Evolutionary conservation across 176 grass and related monocot genomes (phyloP).

Genomic region (Zea luxurians): DNA sequence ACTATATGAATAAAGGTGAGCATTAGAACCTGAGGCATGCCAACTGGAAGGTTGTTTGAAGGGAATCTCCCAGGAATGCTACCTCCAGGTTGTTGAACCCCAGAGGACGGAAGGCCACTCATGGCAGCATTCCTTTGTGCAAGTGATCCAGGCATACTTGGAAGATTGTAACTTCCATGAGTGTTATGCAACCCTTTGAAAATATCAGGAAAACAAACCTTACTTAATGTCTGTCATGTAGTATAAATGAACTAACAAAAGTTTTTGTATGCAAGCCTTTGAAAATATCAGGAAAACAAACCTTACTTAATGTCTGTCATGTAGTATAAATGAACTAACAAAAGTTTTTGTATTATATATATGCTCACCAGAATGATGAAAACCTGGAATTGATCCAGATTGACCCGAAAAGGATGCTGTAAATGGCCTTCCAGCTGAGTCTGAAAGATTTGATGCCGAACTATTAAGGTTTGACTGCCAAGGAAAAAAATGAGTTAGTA

Average conservation of each 20-base stretch:
- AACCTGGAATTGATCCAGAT: slow-evolving; percentile 69
- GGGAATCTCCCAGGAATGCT: slow-evolving; percentile 80
- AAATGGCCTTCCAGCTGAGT: slow-evolving; percentile 79
- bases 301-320: neutral
- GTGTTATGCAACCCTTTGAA: slow-evolving; percentile 78
- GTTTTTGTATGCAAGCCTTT: slow-evolving; percentile 86
- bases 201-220: slow-evolving; percentile 35
- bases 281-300: slow-evolving; percentile 36
- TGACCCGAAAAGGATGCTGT: slow-evolving; percentile 75
- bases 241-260: neutral
- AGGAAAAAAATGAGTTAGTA: slow-evolving; percentile 10
- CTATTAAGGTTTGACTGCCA: slow-evolving; percentile 75
- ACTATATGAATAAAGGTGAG: slow-evolving; percentile 14
- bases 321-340: neutral
- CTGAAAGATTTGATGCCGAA: slow-evolving; percentile 74
- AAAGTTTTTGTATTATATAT: slow-evolving; percentile 17
- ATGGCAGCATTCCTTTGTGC: slow-evolving; percentile 79
- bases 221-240: neutral
- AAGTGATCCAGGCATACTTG: slow-evolving; percentile 80
- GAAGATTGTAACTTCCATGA: slow-evolving; percentile 78
- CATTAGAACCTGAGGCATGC: slow-evolving; percentile 85
- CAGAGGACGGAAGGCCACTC: slow-evolving; percentile 74
- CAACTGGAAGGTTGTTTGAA: slow-evolving; percentile 84
- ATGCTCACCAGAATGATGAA: slow-evolving; percentile 86
- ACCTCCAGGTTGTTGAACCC: slow-evolving; percentile 84